A percentile compares a stretch with the other conserved stretches of the same genome.
Evolutionary conservation across 768 basidiomycete species (phyloP).

Genomic region (Rickenella mellea): DNA sequence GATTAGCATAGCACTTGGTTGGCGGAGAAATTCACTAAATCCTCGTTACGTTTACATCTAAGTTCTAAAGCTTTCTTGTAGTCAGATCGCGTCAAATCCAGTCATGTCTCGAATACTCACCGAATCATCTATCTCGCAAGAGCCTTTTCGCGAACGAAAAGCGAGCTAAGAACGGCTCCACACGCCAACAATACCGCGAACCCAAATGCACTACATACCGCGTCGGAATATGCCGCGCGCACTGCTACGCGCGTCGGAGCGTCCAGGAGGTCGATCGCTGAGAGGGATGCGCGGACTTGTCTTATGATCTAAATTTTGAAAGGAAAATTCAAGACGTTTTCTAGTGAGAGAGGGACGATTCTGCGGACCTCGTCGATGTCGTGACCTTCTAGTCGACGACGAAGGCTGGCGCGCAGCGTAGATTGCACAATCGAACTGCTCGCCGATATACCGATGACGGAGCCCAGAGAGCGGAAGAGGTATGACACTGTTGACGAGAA

Average conservation of each 20-base stretch:
- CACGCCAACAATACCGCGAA: constrained; percentile 35
- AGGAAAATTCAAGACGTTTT: background rate
- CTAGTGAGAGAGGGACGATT: background rate
- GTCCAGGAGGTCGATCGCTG: constrained; percentile 35
- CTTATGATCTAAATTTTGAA: constrained; percentile 30
- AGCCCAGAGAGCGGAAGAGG: constrained; percentile 56
- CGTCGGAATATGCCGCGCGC: constrained; percentile 24
- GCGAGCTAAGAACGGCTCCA: constrained; percentile 31
- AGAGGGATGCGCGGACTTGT: constrained; percentile 40
- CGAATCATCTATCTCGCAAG: background rate
- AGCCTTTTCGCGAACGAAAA: constrained; percentile 45
- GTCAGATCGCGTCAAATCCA: too few species aligned
- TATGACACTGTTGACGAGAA: constrained; percentile 37
- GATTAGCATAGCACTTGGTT: too few species aligned
- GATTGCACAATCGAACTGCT: constrained; percentile 49
- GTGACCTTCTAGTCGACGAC: constrained; percentile 28
- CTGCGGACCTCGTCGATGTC: constrained; percentile 40
- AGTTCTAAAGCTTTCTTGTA: too few species aligned
- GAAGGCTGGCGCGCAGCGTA: constrained; percentile 35
- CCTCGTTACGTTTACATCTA: too few species aligned
- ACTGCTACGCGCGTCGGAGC: constrained; percentile 23
- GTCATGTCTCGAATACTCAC: background rate
- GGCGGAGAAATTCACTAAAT: too few species aligned
- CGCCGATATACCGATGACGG: constrained; percentile 46
- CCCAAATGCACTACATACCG: constrained; percentile 37